Evolutionary conservation across 345 rosid genomes (phyloP).

Genomic region (Tarenaya hassleriana): DNA sequence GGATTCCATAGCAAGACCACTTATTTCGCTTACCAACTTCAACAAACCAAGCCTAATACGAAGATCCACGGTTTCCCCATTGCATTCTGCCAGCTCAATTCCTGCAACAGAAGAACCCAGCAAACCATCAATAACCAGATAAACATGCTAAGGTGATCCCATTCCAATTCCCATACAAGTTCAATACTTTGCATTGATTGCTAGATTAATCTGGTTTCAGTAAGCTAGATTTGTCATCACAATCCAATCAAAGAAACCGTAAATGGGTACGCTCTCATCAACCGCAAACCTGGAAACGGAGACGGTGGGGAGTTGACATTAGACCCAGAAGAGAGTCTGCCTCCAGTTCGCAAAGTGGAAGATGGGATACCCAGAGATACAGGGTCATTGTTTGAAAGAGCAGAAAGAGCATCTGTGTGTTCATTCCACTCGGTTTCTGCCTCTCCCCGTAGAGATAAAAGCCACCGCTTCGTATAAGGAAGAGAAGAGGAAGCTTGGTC

Average conservation of each 20-base stretch:
- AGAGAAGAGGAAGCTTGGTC: slow-evolving; percentile 41
- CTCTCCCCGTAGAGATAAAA: slow-evolving; percentile 42
- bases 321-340: slow-evolving; percentile 38
- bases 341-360: slow-evolving; percentile 63
- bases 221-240: background rate
- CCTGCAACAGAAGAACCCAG: slow-evolving; percentile 26
- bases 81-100: slow-evolving; percentile 46
- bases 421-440: slow-evolving; percentile 71
- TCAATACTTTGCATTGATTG: background rate
- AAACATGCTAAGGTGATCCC: background rate
- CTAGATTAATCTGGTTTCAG: background rate
- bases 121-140: background rate
- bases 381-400: slow-evolving; percentile 37
- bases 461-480: slow-evolving; percentile 55
- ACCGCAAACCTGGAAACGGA: slow-evolving; percentile 17
- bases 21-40: slow-evolving; percentile 57
- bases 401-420: slow-evolving; percentile 45
- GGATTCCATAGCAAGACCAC: slow-evolving; percentile 49
- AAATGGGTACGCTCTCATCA: slow-evolving; percentile 37
- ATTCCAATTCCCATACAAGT: background rate
- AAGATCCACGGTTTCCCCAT: slow-evolving; percentile 65
- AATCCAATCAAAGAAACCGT: slow-evolving; percentile 16
- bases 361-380: slow-evolving; percentile 37
- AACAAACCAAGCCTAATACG: slow-evolving; percentile 68
- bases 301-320: slow-evolving; percentile 16